These are phyloP conservation scores for Lactarius quietus DNA, from an alignment of 768 basidiomycete species.

Conservation along the genomic window DNA sequence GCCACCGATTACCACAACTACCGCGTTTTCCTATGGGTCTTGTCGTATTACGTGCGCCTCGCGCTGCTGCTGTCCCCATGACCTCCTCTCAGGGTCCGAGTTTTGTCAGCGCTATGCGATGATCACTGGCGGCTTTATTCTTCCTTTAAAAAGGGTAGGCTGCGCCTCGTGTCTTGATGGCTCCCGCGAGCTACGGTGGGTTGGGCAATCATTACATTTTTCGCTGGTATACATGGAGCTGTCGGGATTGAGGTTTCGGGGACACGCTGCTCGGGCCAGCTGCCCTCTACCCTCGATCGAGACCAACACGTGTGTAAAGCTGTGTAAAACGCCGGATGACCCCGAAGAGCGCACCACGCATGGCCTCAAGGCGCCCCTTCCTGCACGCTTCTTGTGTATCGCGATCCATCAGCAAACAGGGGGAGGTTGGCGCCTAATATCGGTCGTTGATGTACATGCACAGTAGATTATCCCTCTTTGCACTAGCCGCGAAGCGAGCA, in stretches of 20 bases:
- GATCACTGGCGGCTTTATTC: background rate
- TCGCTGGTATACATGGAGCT: background rate
- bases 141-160: no score
- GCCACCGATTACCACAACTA: constrained; percentile 22
- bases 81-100: constrained; percentile 8
- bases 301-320: constrained; percentile 19
- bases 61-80: constrained; percentile 18
- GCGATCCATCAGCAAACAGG: constrained; percentile 8
- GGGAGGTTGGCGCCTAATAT: constrained; percentile 9
- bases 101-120: constrained; percentile 3
- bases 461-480: constrained; percentile 18
- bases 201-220: background rate
- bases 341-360: constrained; percentile 23
- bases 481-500: constrained; percentile 16
- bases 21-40: background rate
- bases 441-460: background rate
- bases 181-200: constrained; percentile 3
- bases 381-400: constrained; percentile 11
- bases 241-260: constrained; percentile 7
- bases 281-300: constrained; percentile 22
- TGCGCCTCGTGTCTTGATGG: constrained; percentile 12
- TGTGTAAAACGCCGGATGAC: constrained; percentile 14
- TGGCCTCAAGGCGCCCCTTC: constrained; percentile 8
- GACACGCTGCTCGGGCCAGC: constrained; percentile 13
- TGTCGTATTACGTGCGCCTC: constrained; percentile 20